Evolutionary conservation across 164 flowering plant species (phyloP), one percentile per base, ranked within the genome.

Genomic region (Chimonanthus salicifolius): DNA sequence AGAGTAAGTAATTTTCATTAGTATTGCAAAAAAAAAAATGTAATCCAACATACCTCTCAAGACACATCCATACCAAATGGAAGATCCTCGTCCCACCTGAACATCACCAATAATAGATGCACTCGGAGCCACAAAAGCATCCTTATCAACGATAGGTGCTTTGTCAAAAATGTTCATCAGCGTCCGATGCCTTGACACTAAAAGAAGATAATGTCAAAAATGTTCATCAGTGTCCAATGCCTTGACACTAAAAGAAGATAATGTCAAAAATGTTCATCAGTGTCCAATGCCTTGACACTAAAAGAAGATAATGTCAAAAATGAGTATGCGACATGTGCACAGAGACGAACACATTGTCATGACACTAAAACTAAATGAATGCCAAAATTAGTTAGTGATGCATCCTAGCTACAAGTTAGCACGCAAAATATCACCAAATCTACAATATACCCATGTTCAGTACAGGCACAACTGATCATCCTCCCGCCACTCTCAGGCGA

Each of bases 51-150:
- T 84, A 94, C 98, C 98, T 92, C 97, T 85, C 77, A 94, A 80
- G 72, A 94, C 96, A 77, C 94, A 92, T 60, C 97, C 98, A 83
- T 94, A 94, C 98, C 97, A 92, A 82, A 92, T 87, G 47, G 98
- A 94, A 10, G 98, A 89, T 47, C 83, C 87, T 43, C 78, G 84
- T 64, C 98, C 97, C 54, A 94, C 86, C 66, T 83, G 88, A 78
- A 94, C 96, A 83, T 94, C 94, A 18, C 98, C 97, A 76, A 84
- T 86, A 69, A 94, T 20, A 50, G 97, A 92, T 47, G 98, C 98
- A 82, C 92, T 92, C 44, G 98, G 98, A 43, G 98, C 97, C 44
- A 94, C 92, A 82, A 94, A 94, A 60, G 90, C 93, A 63, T 89
- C 90, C 85, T 87, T 89, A 75, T 88, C 89, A 67, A 89, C 93